Conservation (phyloP, 495 filamentous ascomycete species). For the Penicillium simplicissimum region DNA sequence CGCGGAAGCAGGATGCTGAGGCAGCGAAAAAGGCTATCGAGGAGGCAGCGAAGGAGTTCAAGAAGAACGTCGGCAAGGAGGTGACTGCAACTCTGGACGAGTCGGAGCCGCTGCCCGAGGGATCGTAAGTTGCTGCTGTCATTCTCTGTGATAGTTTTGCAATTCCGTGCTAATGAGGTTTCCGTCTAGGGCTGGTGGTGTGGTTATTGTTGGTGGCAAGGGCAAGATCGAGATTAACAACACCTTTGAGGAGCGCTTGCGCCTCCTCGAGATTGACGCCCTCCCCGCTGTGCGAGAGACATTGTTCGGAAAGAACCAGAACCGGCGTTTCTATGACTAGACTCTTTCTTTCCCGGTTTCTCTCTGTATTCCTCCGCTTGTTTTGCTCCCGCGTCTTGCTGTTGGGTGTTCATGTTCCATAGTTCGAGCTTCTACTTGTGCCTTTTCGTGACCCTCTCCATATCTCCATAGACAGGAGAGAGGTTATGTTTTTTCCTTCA, state of each 20-base stretch:
- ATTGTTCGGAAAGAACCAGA: slow-evolving; percentile 88
- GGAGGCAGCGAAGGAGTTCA: slow-evolving; percentile 75
- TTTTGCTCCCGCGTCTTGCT: background rate
- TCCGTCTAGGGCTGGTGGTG: slow-evolving; percentile 71
- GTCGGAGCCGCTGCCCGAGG: slow-evolving; percentile 75
- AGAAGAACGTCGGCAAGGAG: slow-evolving; percentile 65
- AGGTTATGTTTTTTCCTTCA: slow-evolving; percentile 12
- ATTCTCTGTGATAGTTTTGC: background rate
- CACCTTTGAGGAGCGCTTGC: slow-evolving; percentile 89
- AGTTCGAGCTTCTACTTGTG: slow-evolving; percentile 21
- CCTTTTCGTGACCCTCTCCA: slow-evolving; percentile 13
- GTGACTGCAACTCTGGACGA: slow-evolving; percentile 73
- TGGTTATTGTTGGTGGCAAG: slow-evolving; percentile 73
- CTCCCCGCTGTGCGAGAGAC: slow-evolving; percentile 81
- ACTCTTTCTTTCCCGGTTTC: slow-evolving; percentile 13
- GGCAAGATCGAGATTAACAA: slow-evolving; percentile 99
- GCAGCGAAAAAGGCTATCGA: slow-evolving; percentile 71
- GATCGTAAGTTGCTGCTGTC: slow-evolving; percentile 64
- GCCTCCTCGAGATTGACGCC: slow-evolving; percentile 77
- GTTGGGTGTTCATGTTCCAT: slow-evolving; percentile 26
- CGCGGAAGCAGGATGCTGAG: slow-evolving; percentile 76
- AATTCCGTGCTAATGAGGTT: slow-evolving; percentile 11
- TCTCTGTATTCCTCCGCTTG: background rate
- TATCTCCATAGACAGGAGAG: slow-evolving; percentile 20
- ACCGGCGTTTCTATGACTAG: slow-evolving; percentile 92